phyloP scores from a whole-genome alignment of 345 rosid genomes.

The Hypericum androsaemum region DNA sequence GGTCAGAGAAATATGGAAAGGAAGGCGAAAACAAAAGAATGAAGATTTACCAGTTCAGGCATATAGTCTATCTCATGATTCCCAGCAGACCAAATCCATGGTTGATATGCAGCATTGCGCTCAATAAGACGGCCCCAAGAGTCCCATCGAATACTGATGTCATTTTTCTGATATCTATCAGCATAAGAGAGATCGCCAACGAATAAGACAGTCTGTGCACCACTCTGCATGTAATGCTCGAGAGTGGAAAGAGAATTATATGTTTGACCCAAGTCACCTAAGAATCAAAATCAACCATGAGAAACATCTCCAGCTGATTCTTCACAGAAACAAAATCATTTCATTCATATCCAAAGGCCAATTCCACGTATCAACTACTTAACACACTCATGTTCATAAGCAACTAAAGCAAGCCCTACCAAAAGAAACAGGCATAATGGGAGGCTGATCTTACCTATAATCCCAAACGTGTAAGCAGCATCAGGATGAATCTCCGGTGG shows the following conservation, averaged over 20 bases:
- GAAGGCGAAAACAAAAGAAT: not conserved
- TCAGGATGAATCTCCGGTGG: conserved; percentile 73
- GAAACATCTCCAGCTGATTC: not conserved
- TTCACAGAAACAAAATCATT: not conserved
- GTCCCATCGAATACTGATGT: conserved; percentile 86
- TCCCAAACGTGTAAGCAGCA: conserved; percentile 80
- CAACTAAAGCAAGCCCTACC: not conserved
- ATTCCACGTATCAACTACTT: too few species aligned
- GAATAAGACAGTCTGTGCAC: conserved; percentile 72
- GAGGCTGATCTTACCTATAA: conserved; percentile 53
- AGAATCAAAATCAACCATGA: conserved; percentile 9
- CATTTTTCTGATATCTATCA: conserved; percentile 67
- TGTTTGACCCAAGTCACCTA: conserved; percentile 97
- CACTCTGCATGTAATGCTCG: conserved; percentile 78
- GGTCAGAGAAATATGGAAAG: not conserved
- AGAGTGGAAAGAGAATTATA: conserved; percentile 85
- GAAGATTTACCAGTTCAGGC: conserved; percentile 72
- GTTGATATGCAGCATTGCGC: conserved; percentile 81
- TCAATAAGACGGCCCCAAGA: conserved; percentile 89
- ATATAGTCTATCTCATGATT: conserved; percentile 87
- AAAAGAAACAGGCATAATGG: not conserved
- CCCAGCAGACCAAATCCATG: conserved; percentile 95
- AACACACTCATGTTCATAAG: not conserved
- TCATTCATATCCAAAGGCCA: too few species aligned
- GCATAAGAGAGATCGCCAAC: conserved; percentile 95